A percentile compares a stretch with the other conserved stretches of the same genome.
These are phyloP conservation scores for Stagonosporopsis rhizophila DNA, from an alignment of 2,329 filamentous ascomycete species.

Conservation along the genomic window DNA sequence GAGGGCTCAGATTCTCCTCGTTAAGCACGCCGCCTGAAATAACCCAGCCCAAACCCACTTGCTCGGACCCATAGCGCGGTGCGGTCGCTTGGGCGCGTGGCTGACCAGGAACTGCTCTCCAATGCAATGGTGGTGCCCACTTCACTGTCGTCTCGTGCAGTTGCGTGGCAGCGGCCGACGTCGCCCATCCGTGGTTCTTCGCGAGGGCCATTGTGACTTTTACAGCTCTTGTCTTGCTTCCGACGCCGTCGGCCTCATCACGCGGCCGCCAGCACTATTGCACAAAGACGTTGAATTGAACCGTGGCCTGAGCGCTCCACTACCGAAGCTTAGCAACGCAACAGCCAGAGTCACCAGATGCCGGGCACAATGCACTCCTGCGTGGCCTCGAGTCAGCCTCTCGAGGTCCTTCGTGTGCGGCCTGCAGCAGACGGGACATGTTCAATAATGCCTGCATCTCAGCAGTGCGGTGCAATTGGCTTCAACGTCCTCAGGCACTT, in stretches of 20 bases:
- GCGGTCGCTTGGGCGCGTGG: conserved; percentile 32
- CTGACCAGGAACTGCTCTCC: conserved; percentile 24
- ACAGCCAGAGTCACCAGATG: conserved; percentile 16
- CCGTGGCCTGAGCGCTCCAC: conserved; percentile 19
- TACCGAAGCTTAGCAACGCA: conserved; percentile 10
- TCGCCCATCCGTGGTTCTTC: too few relatives aligned
- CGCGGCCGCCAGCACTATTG: conserved; percentile 8
- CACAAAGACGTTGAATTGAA: conserved; percentile 8
- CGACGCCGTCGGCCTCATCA: conserved; percentile 12
- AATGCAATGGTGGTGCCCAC: conserved; percentile 23
- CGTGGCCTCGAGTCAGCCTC: conserved; percentile 17
- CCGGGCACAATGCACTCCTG: conserved; percentile 16
- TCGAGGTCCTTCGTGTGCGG: conserved; percentile 5
- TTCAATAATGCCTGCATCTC: conserved; percentile 15
- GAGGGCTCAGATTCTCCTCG: conserved; percentile 29
- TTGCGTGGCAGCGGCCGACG: conserved; percentile 11
- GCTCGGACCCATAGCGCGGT: conserved; percentile 20
- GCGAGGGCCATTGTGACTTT: conserved; percentile 10
- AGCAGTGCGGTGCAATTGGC: conserved; percentile 7
- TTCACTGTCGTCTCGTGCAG: conserved; percentile 17
- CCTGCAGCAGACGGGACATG: conserved; percentile 12
- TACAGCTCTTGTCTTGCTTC: conserved; percentile 17
- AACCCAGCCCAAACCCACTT: conserved; percentile 31
- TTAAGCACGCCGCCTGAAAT: conserved; percentile 25
- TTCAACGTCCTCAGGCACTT: conserved; percentile 11